These are phyloP conservation scores for Aspergillus haitiensis DNA, from an alignment of 495 filamentous ascomycete species.

Conservation along the genomic window DNA sequence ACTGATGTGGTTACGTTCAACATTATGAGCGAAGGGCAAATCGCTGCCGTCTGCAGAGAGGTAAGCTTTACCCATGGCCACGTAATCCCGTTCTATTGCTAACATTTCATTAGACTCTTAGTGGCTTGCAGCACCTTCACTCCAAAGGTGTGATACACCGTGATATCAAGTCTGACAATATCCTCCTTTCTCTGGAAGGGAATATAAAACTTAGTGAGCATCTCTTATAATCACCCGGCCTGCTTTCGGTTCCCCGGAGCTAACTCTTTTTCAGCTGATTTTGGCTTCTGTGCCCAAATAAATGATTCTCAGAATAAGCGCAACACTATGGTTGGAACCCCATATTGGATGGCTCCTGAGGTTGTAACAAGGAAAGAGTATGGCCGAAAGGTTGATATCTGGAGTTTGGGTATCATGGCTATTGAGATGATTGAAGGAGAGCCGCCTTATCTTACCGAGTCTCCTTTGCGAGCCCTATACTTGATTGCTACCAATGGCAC, in stretches of 20 bases:
- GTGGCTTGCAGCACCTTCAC: conserved; percentile 91
- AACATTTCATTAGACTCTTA: conserved; percentile 60
- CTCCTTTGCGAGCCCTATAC: conserved; percentile 88
- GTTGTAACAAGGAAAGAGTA: conserved; percentile 98
- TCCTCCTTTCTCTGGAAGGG: conserved; percentile 89
- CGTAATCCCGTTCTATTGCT: neutral
- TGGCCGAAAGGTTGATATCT: conserved; percentile 97
- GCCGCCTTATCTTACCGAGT: conserved; percentile 94
- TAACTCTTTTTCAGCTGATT: conserved; percentile 71
- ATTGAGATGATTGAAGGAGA: conserved; percentile 99
- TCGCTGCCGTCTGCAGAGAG: conserved; percentile 92
- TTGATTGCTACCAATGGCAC: conserved; percentile 97
- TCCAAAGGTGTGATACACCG: conserved; percentile 98
- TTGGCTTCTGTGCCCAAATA: conserved; percentile 98
- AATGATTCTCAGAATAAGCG: conserved; percentile 96
- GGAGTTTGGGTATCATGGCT: conserved; percentile 99
- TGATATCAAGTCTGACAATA: conserved; percentile 99
- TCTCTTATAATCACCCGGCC: neutral
- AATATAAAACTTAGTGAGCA: conserved; percentile 95
- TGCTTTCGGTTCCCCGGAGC: conserved; percentile 14
- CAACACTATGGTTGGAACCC: conserved; percentile 98
- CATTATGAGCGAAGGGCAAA: conserved; percentile 96
- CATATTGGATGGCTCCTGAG: conserved; percentile 99
- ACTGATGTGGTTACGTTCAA: conserved; percentile 99
- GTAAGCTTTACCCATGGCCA: conserved; percentile 41